Evolutionary conservation across 768 basidiomycete genomes (phyloP).

Genomic region (Phaeolepiota aurea): DNA sequence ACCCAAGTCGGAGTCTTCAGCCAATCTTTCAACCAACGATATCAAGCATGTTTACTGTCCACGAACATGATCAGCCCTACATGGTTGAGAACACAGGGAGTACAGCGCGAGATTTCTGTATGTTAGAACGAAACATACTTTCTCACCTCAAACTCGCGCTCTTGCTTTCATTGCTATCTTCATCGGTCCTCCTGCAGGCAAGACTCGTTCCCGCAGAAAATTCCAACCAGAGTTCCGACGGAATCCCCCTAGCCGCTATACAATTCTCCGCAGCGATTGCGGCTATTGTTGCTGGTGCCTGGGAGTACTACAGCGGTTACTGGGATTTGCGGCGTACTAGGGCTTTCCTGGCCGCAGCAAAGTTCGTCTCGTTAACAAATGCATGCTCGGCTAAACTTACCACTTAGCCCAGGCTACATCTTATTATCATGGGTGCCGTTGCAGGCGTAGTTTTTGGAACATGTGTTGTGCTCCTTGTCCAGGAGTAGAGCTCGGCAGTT

Average conservation of each 20-base stretch:
- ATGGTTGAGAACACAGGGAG: constrained; percentile 44
- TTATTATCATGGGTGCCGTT: constrained; percentile 42
- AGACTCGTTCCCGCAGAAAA: constrained; percentile 42
- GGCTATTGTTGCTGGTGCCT: constrained; percentile 47
- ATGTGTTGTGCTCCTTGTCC: constrained; percentile 39
- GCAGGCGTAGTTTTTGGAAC: constrained; percentile 40
- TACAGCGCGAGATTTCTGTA: constrained; percentile 65
- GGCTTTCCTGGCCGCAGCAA: constrained; percentile 51
- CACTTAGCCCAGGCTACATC: constrained; percentile 32
- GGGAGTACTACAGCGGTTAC: constrained; percentile 58
- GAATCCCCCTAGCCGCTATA: constrained; percentile 43
- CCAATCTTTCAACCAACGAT: no score
- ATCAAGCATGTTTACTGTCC: no score
- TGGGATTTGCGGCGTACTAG: constrained; percentile 47
- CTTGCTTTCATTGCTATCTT: constrained; percentile 52
- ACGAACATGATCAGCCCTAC: constrained; percentile 7
- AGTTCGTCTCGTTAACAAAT: constrained; percentile 28
- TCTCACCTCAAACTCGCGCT: constrained; percentile 62
- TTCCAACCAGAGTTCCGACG: constrained; percentile 12
- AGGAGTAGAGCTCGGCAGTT: no score
- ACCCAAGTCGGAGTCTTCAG: no score
- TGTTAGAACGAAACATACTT: constrained; percentile 72
- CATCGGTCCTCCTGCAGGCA: constrained; percentile 53
- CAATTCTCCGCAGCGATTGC: constrained; percentile 45
- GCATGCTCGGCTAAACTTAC: constrained; percentile 4